Evolutionary conservation across 371 early-diverging fungal species (phyloP).

Genomic region (Mortierella sp.): DNA sequence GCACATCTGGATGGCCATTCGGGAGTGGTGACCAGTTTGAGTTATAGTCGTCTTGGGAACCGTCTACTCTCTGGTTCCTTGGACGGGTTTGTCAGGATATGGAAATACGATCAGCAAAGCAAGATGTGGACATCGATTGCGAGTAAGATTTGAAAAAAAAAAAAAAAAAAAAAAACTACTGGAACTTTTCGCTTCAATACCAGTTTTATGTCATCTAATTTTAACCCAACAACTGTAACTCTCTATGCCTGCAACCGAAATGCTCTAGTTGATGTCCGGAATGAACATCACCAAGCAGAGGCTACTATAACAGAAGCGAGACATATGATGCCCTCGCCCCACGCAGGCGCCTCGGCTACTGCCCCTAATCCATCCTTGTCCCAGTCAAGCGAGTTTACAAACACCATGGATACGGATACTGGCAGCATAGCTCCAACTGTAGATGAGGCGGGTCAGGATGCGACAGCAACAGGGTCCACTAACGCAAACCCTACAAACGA

Average conservation of each 20-base stretch:
- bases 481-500: constrained; percentile 3
- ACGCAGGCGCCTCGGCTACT: too few relatives aligned
- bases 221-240: neutral
- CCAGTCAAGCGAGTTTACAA: too few relatives aligned
- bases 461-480: constrained; percentile 1
- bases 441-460: neutral
- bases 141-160: constrained; percentile 22
- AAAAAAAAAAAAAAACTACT: too few relatives aligned
- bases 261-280: constrained; percentile 37
- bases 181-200: too few relatives aligned
- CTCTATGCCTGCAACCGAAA: neutral
- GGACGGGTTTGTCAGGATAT: constrained; percentile 69
- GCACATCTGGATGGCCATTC: constrained; percentile 80
- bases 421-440: constrained; percentile 13
- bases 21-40: constrained; percentile 79
- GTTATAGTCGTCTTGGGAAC: constrained; percentile 78
- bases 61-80: constrained; percentile 77
- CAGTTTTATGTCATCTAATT: neutral
- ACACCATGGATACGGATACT: constrained; percentile 6
- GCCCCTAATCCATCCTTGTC: too few relatives aligned
- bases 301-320: constrained; percentile 45
- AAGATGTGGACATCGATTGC: constrained; percentile 55
- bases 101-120: constrained; percentile 57
- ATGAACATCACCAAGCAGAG: constrained; percentile 45
- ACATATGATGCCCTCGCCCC: constrained; percentile 43